phyloP scores from a whole-genome alignment of 768 basidiomycete genomes.

The Filobasidium floriforme region DNA sequence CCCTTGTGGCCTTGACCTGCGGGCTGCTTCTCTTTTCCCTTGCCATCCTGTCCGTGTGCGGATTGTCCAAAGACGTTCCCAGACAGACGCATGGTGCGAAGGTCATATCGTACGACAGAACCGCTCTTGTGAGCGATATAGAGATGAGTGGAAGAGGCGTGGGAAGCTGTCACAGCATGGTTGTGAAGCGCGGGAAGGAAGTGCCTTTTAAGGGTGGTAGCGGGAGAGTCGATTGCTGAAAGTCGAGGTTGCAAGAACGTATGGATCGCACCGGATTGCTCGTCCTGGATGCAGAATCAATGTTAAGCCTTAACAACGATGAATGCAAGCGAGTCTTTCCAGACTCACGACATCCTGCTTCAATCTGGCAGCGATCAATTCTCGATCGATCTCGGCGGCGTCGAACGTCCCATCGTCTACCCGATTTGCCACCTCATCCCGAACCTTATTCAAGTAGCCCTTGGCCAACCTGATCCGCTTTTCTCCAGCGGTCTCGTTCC shows the following conservation, averaged over 20 bases:
- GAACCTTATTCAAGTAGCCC: constrained; percentile 77
- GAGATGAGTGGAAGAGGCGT: constrained; percentile 65
- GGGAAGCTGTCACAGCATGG: constrained; percentile 75
- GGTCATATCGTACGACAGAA: constrained; percentile 53
- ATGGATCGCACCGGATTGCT: constrained; percentile 32
- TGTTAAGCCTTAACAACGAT: not conserved
- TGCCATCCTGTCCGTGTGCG: constrained; percentile 45
- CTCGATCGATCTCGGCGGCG: constrained; percentile 89
- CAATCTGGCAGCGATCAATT: constrained; percentile 78
- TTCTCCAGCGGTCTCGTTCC: constrained; percentile 21
- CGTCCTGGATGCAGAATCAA: constrained; percentile 22
- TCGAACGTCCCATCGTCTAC: constrained; percentile 82
- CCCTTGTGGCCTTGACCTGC: constrained; percentile 61
- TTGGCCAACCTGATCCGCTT: constrained; percentile 86
- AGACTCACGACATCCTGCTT: constrained; percentile 71
- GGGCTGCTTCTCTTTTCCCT: constrained; percentile 48
- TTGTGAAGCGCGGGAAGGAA: constrained; percentile 54
- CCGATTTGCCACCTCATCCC: constrained; percentile 53
- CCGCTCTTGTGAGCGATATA: constrained; percentile 90
- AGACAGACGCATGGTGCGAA: constrained; percentile 36
- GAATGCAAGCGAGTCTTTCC: not conserved
- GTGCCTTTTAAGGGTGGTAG: constrained; percentile 48
- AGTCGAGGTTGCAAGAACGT: constrained; percentile 25
- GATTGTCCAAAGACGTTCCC: constrained; percentile 34
- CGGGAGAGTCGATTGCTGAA: constrained; percentile 17